Conservation (phyloP, 768 basidiomycete genomes). For the Mycena amicta region DNA sequence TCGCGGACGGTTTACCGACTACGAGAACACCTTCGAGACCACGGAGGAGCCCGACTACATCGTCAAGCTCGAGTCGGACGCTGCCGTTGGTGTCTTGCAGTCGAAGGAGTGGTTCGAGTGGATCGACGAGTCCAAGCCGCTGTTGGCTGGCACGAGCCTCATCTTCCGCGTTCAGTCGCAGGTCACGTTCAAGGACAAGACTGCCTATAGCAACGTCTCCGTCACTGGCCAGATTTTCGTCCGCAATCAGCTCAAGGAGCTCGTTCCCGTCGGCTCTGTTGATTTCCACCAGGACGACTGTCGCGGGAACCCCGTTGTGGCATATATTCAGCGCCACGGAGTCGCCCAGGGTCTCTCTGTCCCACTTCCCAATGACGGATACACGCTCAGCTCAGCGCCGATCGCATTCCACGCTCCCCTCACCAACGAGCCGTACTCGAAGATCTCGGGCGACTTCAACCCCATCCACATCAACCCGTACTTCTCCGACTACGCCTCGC, state of each 20-base stretch:
- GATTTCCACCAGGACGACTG: conserved; percentile 86
- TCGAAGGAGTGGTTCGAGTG: conserved; percentile 99
- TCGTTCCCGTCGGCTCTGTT: conserved; percentile 87
- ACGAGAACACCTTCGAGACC: conserved; percentile 93
- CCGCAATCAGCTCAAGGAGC: conserved; percentile 83
- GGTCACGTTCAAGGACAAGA: conserved; percentile 89
- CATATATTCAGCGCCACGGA: conserved; percentile 93
- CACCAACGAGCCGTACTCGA: conserved; percentile 95
- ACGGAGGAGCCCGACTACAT: conserved; percentile 88
- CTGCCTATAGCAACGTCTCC: conserved; percentile 75
- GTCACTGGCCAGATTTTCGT: conserved; percentile 87
- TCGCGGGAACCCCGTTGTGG: conserved; percentile 90
- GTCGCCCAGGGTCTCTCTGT: conserved; percentile 72
- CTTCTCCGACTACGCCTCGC: conserved; percentile 90
- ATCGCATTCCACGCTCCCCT: conserved; percentile 81
- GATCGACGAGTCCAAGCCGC: conserved; percentile 80
- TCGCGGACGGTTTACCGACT: conserved; percentile 92
- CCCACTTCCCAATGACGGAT: conserved; percentile 84
- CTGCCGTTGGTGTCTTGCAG: conserved; percentile 85
- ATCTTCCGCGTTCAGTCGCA: conserved; percentile 89
- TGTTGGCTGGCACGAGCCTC: conserved; percentile 78
- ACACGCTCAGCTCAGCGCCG: conserved; percentile 67
- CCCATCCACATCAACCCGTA: conserved; percentile 99
- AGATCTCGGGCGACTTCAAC: conserved; percentile 96
- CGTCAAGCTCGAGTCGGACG: conserved; percentile 73